These are phyloP conservation scores for Laguncularia racemosa DNA, from an alignment of 345 rosid species.

Conservation along the genomic window DNA sequence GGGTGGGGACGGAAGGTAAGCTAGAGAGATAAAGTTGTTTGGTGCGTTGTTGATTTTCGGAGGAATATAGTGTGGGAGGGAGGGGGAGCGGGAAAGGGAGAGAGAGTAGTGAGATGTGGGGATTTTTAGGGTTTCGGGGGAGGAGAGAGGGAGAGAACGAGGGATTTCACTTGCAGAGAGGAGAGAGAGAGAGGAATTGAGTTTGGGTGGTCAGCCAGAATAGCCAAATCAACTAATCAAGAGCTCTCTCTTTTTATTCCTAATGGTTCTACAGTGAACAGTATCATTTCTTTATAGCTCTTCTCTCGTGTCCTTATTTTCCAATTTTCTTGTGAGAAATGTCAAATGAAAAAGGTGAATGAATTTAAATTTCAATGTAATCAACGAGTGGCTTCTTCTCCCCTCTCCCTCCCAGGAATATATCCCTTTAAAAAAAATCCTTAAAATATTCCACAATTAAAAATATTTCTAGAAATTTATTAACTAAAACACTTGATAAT, in stretches of 20 bases:
- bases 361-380: not conserved
- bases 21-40: conserved; percentile 5
- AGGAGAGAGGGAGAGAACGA: conserved; percentile 9
- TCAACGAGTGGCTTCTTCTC: too few species aligned
- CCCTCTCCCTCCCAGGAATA: too few species aligned
- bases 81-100: too few species aligned
- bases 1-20: conserved; percentile 1
- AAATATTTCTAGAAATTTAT: too few species aligned
- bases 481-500: too few species aligned
- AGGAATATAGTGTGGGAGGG: too few species aligned
- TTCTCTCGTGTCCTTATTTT: not conserved
- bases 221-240: conserved; percentile 16
- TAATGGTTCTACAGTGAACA: not conserved
- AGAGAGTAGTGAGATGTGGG: conserved; percentile 8
- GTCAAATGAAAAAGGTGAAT: not conserved
- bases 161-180: not conserved
- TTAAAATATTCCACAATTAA: too few species aligned
- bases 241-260: not conserved
- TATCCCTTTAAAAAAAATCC: too few species aligned
- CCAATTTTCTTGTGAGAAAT: not conserved
- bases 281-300: not conserved
- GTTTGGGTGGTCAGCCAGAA: conserved; percentile 33
- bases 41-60: not conserved
- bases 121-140: conserved; percentile 22
- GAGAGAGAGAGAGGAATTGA: conserved; percentile 18